These are phyloP conservation scores for Pigoraptor vietnamica DNA, from an alignment of 78 protist species.

Conservation along the genomic window DNA sequence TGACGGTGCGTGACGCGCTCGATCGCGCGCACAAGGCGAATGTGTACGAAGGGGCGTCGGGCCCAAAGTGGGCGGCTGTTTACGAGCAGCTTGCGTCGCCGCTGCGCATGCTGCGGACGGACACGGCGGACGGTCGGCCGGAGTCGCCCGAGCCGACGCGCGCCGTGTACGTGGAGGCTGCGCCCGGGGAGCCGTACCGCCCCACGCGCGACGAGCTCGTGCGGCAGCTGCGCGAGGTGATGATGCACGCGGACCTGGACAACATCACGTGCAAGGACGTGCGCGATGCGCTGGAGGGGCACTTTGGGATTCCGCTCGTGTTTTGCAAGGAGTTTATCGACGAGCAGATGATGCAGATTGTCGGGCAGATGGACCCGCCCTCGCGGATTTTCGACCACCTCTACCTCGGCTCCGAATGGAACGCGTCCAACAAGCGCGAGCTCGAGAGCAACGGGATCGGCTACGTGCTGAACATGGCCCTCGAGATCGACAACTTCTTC, in stretches of 20 bases:
- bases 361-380: constrained; percentile 27
- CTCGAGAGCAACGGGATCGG: not conserved
- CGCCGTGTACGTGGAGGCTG: not conserved
- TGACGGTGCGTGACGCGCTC: not conserved
- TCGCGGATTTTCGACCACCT: constrained; percentile 27
- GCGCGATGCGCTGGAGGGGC: constrained; percentile 9
- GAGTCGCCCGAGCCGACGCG: not conserved
- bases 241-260: constrained; percentile 9
- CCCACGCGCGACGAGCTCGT: not conserved
- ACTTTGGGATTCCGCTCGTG: not conserved
- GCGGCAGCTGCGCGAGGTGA: constrained; percentile 7
- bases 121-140: not conserved
- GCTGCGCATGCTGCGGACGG: not conserved
- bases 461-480: constrained; percentile 30
- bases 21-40: not conserved
- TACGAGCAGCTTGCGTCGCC: not conserved
- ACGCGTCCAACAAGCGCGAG: constrained; percentile 31
- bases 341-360: constrained; percentile 22
- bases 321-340: constrained; percentile 12
- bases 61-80: not conserved
- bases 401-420: constrained; percentile 47
- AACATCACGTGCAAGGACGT: constrained; percentile 14
- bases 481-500: constrained; percentile 28
- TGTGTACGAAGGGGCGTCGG: not conserved
- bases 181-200: not conserved